These are phyloP conservation scores for Crithidia bombi DNA, from an alignment of 208 protist species.

Conservation along the genomic window DNA sequence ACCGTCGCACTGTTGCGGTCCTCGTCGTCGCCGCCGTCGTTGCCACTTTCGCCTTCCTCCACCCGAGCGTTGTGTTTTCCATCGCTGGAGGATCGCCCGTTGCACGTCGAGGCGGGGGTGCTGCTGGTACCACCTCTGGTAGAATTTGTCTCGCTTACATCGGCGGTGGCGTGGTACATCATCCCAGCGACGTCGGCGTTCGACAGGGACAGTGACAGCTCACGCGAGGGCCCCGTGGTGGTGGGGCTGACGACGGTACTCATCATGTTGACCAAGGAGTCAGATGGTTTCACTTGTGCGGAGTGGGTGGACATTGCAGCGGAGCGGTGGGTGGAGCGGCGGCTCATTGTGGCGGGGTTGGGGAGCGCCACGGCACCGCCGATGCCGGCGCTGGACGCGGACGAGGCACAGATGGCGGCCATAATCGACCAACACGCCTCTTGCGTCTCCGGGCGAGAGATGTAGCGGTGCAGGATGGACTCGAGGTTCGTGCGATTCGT, in stretches of 20 bases:
- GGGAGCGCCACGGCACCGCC: constrained; percentile 1
- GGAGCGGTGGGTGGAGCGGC: constrained; percentile 16
- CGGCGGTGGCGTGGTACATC: background rate
- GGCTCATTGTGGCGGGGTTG: constrained; percentile 11
- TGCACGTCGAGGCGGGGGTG: background rate
- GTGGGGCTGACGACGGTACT: constrained; percentile 24
- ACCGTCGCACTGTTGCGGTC: constrained; percentile 9
- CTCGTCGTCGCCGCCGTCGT: constrained; percentile 9
- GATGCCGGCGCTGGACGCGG: constrained; percentile 10
- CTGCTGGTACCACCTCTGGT: constrained; percentile 5
- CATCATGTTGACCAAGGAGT: constrained; percentile 5
- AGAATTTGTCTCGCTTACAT: constrained; percentile 4
- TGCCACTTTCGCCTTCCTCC: constrained; percentile 5
- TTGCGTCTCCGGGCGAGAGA: constrained; percentile 81
- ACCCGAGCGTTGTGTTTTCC: background rate
- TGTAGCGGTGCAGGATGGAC: constrained; percentile 88
- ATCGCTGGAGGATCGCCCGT: constrained; percentile 1
- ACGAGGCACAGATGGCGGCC: constrained; percentile 74
- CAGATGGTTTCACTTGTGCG: background rate
- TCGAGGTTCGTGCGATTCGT: constrained; percentile 87
- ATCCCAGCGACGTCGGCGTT: background rate
- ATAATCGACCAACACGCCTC: constrained; percentile 89
- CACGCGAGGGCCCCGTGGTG: constrained; percentile 16
- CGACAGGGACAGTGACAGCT: constrained; percentile 7
- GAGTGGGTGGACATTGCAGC: constrained; percentile 16